Evolutionary conservation across 345 rosid genomes (phyloP).

Genomic region (Salix viminalis): DNA sequence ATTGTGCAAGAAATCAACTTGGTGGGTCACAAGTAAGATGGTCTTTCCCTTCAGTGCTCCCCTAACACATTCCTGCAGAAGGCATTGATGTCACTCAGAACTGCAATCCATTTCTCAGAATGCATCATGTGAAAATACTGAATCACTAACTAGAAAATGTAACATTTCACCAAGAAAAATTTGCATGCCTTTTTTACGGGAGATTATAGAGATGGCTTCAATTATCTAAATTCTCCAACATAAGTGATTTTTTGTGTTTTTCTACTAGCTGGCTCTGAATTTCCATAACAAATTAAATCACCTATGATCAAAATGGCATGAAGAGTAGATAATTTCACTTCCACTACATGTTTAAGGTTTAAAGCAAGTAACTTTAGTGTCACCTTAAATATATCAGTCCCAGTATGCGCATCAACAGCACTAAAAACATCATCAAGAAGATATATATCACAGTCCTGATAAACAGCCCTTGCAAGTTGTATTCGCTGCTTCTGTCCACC

Average conservation of each 20-base stretch:
- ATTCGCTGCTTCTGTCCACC: constrained; percentile 98
- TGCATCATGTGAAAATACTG: constrained; percentile 1
- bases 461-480: constrained; percentile 90
- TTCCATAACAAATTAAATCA: neutral
- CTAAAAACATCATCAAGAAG: constrained; percentile 94
- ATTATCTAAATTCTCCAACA: neutral
- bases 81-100: constrained; percentile 1
- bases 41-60: constrained; percentile 84
- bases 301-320: neutral
- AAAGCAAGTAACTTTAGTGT: neutral
- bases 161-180: neutral
- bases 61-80: constrained; percentile 74
- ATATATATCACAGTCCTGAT: constrained; percentile 81
- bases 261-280: neutral
- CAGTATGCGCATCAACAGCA: constrained; percentile 97
- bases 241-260: neutral
- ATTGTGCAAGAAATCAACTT: constrained; percentile 91
- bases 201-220: neutral
- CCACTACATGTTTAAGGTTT: neutral
- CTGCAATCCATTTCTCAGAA: neutral
- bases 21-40: constrained; percentile 83
- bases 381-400: constrained; percentile 87
- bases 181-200: neutral
- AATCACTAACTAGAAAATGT: neutral
- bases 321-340: neutral